Conservation (phyloP, 495 filamentous ascomycete genomes). For the Recurvomyces mirabilis region DNA sequence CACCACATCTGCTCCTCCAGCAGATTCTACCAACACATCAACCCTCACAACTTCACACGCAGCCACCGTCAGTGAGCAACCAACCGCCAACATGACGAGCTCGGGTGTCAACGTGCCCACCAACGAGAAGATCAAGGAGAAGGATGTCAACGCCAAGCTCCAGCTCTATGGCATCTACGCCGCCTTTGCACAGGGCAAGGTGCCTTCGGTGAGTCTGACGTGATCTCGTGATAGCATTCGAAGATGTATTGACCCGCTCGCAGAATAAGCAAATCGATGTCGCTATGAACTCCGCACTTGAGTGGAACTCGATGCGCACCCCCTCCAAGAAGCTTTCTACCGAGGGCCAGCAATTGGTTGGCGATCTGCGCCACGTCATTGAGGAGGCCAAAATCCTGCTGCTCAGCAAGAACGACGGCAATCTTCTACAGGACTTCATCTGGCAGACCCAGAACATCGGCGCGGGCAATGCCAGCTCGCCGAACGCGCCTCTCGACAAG, state of each 20-base stretch:
- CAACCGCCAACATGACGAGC: constrained; percentile 15
- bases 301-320: constrained; percentile 49
- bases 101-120: constrained; percentile 35
- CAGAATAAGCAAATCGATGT: constrained; percentile 92
- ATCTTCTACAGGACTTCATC: constrained; percentile 91
- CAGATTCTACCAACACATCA: not conserved
- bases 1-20: not conserved
- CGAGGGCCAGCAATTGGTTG: constrained; percentile 67
- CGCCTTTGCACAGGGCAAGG: constrained; percentile 80
- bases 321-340: constrained; percentile 70
- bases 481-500: constrained; percentile 58
- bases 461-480: constrained; percentile 43
- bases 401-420: constrained; percentile 91
- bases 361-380: constrained; percentile 70
- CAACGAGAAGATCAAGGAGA: constrained; percentile 30
- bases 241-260: constrained; percentile 1
- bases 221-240: not conserved
- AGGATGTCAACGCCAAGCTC: constrained; percentile 84
- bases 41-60: not conserved
- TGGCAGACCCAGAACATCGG: constrained; percentile 73
- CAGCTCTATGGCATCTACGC: constrained; percentile 87
- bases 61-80: not conserved
- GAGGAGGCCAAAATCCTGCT: constrained; percentile 78
- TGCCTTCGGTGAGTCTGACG: constrained; percentile 69
- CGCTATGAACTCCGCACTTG: constrained; percentile 73